These are phyloP conservation scores for Trametopsis cervina DNA, from an alignment of 768 basidiomycete genomes.

Conservation along the genomic window DNA sequence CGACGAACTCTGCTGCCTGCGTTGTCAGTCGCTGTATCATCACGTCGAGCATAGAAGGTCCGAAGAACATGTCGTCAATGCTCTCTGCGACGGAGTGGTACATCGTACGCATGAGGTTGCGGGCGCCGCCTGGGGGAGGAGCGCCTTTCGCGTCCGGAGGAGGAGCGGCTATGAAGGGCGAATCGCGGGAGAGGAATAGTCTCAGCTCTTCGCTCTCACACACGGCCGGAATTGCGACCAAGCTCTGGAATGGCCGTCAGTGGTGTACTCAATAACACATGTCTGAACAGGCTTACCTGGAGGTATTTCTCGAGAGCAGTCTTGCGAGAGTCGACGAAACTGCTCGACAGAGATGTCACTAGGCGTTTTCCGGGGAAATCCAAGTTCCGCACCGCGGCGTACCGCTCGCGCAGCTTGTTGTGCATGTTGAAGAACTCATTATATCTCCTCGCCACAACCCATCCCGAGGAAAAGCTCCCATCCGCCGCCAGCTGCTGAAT, in stretches of 20 bases:
- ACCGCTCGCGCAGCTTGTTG: constrained; percentile 74
- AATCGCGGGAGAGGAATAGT: constrained; percentile 81
- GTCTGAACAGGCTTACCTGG: constrained; percentile 48
- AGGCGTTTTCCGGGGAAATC: constrained; percentile 95
- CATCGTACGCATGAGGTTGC: constrained; percentile 75
- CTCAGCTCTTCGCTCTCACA: constrained; percentile 81
- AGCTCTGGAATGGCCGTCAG: constrained; percentile 36
- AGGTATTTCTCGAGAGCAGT: constrained; percentile 82
- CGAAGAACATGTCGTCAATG: constrained; percentile 96
- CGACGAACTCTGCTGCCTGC: constrained; percentile 86
- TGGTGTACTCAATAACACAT: neutral
- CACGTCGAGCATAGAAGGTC: constrained; percentile 92
- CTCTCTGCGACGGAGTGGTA: constrained; percentile 91
- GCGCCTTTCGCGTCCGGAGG: constrained; percentile 29
- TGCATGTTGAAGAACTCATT: constrained; percentile 94
- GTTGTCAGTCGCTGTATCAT: constrained; percentile 86
- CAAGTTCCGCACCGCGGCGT: constrained; percentile 54
- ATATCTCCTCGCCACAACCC: constrained; percentile 91
- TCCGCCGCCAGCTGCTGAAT: constrained; percentile 83
- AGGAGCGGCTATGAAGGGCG: constrained; percentile 67
- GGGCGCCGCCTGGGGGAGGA: constrained; percentile 27
- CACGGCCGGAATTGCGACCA: constrained; percentile 65
- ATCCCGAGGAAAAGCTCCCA: constrained; percentile 75
- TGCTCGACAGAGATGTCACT: constrained; percentile 80
- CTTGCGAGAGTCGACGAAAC: constrained; percentile 78